Conservation (phyloP, 202 grass and related monocot genomes). For the Setaria italica region DNA sequence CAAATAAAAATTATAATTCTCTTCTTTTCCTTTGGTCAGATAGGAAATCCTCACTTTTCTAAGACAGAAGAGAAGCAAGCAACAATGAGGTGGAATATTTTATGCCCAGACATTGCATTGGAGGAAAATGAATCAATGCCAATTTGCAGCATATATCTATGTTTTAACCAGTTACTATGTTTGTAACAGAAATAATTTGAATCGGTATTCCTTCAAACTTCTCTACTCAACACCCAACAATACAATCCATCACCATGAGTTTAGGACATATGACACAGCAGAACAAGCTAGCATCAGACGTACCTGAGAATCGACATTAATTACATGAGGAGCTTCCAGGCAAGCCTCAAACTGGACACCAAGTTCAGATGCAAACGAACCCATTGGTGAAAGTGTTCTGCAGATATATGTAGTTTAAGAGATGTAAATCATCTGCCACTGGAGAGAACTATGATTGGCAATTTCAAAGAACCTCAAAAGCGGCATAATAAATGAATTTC, state of each 20-base stretch:
- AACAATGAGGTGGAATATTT: not conserved
- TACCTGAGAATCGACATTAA: slow-evolving; percentile 91
- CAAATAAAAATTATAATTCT: not conserved
- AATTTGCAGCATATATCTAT: not conserved
- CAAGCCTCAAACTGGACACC: slow-evolving; percentile 92
- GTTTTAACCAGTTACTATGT: slow-evolving; percentile 18
- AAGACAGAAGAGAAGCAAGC: not conserved
- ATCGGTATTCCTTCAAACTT: not conserved
- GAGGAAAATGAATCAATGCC: slow-evolving; percentile 10
- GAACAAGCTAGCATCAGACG: slow-evolving; percentile 6
- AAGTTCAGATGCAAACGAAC: slow-evolving; percentile 97
- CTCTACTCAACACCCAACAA: slow-evolving; percentile 8
- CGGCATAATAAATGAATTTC: slow-evolving; percentile 22
- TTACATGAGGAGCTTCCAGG: slow-evolving; percentile 96
- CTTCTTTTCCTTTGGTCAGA: slow-evolving; percentile 17
- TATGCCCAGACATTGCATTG: slow-evolving; percentile 18
- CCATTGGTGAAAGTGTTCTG: slow-evolving; percentile 96
- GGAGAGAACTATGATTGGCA: slow-evolving; percentile 6
- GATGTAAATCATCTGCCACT: slow-evolving; percentile 17
- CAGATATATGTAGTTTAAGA: slow-evolving; percentile 29
- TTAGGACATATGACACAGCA: slow-evolving; percentile 16
- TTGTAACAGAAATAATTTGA: not conserved
- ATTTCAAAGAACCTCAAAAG: slow-evolving; percentile 38
- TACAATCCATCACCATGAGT: not conserved
- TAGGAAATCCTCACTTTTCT: slow-evolving; percentile 1